Evolutionary conservation across 352 stramenopile species (phyloP).

Genomic region (Phytophthora citricola): DNA sequence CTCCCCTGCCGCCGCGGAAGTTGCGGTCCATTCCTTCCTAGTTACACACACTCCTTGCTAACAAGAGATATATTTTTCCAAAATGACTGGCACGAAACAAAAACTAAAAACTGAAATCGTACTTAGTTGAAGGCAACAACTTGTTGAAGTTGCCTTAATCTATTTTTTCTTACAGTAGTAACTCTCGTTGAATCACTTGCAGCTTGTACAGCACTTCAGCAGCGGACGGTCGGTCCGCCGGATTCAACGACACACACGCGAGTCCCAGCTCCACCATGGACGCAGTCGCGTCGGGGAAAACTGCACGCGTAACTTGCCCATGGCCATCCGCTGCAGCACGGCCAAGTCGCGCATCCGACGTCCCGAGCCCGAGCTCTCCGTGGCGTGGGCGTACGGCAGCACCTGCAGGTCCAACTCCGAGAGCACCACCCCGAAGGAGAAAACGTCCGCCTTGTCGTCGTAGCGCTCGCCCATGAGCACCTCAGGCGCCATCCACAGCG

Average conservation of each 20-base stretch:
- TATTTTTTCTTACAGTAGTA: neutral
- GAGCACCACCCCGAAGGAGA: constrained; percentile 39
- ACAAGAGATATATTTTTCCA: too few relatives aligned
- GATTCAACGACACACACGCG: constrained; percentile 35
- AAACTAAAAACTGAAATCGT: neutral
- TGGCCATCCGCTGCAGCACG: constrained; percentile 34
- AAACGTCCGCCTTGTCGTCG: constrained; percentile 38
- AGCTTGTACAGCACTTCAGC: constrained; percentile 25
- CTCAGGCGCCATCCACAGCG: constrained; percentile 44
- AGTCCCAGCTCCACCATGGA: constrained; percentile 28
- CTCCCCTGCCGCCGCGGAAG: constrained; percentile 40
- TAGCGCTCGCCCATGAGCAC: constrained; percentile 25
- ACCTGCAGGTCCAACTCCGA: constrained; percentile 34
- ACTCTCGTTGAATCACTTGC: constrained; percentile 11
- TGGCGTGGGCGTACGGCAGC: constrained; percentile 24
- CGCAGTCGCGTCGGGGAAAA: constrained; percentile 26
- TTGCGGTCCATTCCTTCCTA: constrained; percentile 34
- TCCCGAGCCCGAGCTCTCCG: constrained; percentile 7
- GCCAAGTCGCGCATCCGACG: constrained; percentile 21
- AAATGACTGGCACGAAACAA: neutral
- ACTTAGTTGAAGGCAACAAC: neutral
- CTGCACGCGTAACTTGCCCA: constrained; percentile 29
- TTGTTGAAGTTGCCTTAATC: too few relatives aligned
- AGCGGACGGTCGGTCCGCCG: constrained; percentile 32
- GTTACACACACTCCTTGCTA: too few relatives aligned